Evolutionary conservation across 768 basidiomycete genomes (phyloP), one percentile per base, ranked within the genome.

Genomic region (Boletus rubescentipes): DNA sequence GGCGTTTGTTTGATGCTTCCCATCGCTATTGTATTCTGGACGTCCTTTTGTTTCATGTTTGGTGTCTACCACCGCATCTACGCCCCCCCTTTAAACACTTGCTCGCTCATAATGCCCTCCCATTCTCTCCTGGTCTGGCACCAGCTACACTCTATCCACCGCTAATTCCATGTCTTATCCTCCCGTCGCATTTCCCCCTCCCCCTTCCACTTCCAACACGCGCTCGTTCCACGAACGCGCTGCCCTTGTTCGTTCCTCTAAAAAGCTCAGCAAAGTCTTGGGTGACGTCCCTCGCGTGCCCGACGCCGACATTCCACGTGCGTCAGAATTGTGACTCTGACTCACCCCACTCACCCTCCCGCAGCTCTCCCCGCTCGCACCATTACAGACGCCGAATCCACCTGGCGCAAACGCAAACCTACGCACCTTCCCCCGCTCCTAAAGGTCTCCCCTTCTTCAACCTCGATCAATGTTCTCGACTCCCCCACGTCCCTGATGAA

Each of bases 161-260:
- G 29, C 36, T 32, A 37, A 32, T 54, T 54, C n/a, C 42, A 53
- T 53, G 31, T 41, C 48, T 42, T 38, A 16, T 4, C 14, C 41
- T 29, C 35, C 51, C 9, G 4, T 54, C 40, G 18, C 46, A 40
- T 55, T 46, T 32, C 57, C 65, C 31, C 56, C 51, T 39, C 79
- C 79, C 15, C 84, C 85, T 4, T 82, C 83, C 0, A 87, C 85
- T 21, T 79, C 73, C 15, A 86, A 87, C 66, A 68, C 74, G 16
- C 66, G 84, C 46, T 78, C 80, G 8, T 57, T 75, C 1, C 61
- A 74, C 21, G 80, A 85, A 65, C 79, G 84, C n/a, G 64, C 74
- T 9, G 80, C 80, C 49, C 76, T 87, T 21, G 61, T 83, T 30
- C 81, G 83, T 29, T 77, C 79, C 23, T 78, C 82, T 20, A 80